phyloP scores from a whole-genome alignment of 495 filamentous ascomycete genomes.

The Amorphotheca resinae region DNA sequence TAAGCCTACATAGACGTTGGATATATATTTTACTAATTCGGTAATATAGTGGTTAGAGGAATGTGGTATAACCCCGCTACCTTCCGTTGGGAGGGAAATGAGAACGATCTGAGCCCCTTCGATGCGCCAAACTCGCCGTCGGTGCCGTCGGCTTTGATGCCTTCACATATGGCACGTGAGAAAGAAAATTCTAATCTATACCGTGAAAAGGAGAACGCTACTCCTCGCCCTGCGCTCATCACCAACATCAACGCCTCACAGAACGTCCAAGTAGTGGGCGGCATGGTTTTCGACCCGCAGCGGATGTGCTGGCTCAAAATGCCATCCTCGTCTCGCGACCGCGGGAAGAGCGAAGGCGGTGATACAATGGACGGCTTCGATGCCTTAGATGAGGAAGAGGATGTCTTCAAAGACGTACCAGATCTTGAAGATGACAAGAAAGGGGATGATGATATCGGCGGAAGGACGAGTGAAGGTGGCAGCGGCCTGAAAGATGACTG shows the following conservation, averaged over 20 bases:
- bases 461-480: slow-evolving; percentile 24
- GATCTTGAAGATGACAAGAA: slow-evolving; percentile 37
- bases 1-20: slow-evolving; percentile 37
- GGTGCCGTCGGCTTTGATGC: slow-evolving; percentile 25
- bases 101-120: slow-evolving; percentile 67
- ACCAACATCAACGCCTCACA: slow-evolving; percentile 64
- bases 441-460: slow-evolving; percentile 25
- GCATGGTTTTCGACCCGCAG: slow-evolving; percentile 94
- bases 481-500: slow-evolving; percentile 54
- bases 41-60: slow-evolving; percentile 74
- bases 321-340: slow-evolving; percentile 10
- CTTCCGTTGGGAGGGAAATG: slow-evolving; percentile 92
- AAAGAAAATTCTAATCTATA: slow-evolving; percentile 17
- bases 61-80: slow-evolving; percentile 87
- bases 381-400: slow-evolving; percentile 52
- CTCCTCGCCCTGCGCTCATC: slow-evolving; percentile 83
- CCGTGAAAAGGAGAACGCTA: slow-evolving; percentile 40
- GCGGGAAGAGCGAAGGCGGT: slow-evolving; percentile 22
- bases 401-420: slow-evolving; percentile 42
- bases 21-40: too few relatives aligned
- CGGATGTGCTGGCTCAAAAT: slow-evolving; percentile 92
- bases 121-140: slow-evolving; percentile 38
- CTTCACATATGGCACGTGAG: slow-evolving; percentile 30
- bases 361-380: slow-evolving; percentile 65
- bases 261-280: slow-evolving; percentile 81